A percentile compares a stretch with the other conserved stretches of the same genome.
phyloP scores from a whole-genome alignment of 192 early-diverging fungal species.

The Phlyctochytrium bullatum region DNA sequence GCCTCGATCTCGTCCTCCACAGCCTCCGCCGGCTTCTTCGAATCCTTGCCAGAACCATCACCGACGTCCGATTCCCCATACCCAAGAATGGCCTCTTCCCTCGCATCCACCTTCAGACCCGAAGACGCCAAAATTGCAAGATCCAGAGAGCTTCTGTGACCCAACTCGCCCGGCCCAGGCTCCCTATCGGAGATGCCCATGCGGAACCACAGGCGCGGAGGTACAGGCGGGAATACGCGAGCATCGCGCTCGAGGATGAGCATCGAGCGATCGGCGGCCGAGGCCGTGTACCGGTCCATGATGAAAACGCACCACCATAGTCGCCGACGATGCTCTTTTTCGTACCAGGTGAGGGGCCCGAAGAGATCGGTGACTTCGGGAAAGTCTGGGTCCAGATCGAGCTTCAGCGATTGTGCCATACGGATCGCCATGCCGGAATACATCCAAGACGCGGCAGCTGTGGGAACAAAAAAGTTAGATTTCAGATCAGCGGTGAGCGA shows the following conservation, averaged over 20 bases:
- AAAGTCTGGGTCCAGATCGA: conserved; percentile 31
- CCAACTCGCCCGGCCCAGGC: conserved; percentile 16
- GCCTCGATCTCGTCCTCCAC: neutral
- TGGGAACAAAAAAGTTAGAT: neutral
- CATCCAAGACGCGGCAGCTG: conserved; percentile 33
- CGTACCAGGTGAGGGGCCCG: conserved; percentile 16
- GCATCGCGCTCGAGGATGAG: conserved; percentile 20
- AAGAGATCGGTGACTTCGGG: conserved; percentile 17
- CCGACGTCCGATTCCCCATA: no score
- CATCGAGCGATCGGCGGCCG: conserved; percentile 25
- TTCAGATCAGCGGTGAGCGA: neutral
- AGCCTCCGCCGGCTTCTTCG: neutral
- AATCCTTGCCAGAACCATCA: no score
- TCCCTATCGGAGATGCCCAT: conserved; percentile 24
- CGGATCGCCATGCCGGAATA: conserved; percentile 36
- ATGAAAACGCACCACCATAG: conserved; percentile 31
- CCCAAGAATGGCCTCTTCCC: no score
- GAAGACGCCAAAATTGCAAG: no score
- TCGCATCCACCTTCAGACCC: no score
- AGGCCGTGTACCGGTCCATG: conserved; percentile 24
- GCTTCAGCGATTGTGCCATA: conserved; percentile 24
- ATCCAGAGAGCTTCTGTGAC: conserved; percentile 8
- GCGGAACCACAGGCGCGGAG: conserved; percentile 4
- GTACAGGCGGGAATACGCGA: conserved; percentile 21
- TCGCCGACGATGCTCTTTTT: conserved; percentile 28